A percentile compares a stretch with the other conserved stretches of the same genome.
Conservation (phyloP, 1,284 basidiomycete genomes). For the Malassezia globosa region DNA sequence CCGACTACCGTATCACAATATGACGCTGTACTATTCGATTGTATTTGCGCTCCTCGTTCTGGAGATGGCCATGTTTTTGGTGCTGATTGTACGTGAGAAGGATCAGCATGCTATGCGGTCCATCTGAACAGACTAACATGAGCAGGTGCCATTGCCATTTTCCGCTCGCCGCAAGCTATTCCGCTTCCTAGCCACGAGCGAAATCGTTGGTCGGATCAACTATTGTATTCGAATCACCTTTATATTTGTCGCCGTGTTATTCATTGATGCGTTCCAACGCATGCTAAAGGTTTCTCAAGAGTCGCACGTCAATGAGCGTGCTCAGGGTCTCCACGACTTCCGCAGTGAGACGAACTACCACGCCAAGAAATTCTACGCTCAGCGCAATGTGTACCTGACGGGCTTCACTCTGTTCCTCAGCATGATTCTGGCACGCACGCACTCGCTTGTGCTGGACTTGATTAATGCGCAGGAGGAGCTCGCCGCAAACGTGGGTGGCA, state of each 20-base stretch:
- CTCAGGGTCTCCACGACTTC: slow-evolving; percentile 56
- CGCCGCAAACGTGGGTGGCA: slow-evolving; percentile 30
- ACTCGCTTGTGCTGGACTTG: slow-evolving; percentile 80
- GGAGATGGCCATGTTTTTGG: slow-evolving; percentile 45
- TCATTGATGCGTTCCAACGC: slow-evolving; percentile 80
- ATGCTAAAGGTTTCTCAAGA: slow-evolving; percentile 77
- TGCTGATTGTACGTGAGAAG: slow-evolving; percentile 30
- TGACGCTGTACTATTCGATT: slow-evolving; percentile 46
- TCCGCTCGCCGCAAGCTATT: slow-evolving; percentile 62
- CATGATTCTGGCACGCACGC: slow-evolving; percentile 72
- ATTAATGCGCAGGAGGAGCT: slow-evolving; percentile 80
- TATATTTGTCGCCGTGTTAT: slow-evolving; percentile 73
- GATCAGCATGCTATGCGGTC: too few species aligned
- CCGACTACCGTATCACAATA: too few species aligned
- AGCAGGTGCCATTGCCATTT: slow-evolving; percentile 59
- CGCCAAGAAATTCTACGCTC: slow-evolving; percentile 72
- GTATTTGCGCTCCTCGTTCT: slow-evolving; percentile 41
- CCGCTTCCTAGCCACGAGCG: slow-evolving; percentile 56
- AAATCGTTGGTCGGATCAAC: slow-evolving; percentile 50
- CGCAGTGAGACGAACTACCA: slow-evolving; percentile 72
- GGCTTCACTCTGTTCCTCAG: slow-evolving; percentile 65
- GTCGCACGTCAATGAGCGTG: slow-evolving; percentile 59
- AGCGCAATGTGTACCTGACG: slow-evolving; percentile 69
- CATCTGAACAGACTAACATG: too few species aligned
- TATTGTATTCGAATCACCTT: slow-evolving; percentile 78